A percentile compares a stretch with the other conserved stretches of the same genome.
phyloP scores from a whole-genome alignment of 306 rosid species.

The Cucumis melo region DNA sequence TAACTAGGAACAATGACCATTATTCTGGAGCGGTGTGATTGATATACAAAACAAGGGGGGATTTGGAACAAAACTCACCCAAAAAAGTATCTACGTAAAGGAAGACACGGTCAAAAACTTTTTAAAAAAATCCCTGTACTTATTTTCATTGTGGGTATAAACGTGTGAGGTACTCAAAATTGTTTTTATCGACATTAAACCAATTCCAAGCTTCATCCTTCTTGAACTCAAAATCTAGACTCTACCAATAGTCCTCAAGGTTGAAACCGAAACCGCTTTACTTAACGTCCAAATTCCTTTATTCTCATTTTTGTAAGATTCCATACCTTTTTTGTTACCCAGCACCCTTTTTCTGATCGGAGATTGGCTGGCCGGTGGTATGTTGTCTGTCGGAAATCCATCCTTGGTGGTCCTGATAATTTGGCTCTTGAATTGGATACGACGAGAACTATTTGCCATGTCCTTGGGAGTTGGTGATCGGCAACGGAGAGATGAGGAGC shows the following conservation, averaged over 20 bases:
- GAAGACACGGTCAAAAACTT: background rate
- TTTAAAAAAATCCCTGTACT: background rate
- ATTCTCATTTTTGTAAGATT: constrained; percentile 23
- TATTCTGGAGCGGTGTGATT: background rate
- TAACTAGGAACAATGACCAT: background rate
- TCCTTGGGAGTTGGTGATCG: constrained; percentile 53
- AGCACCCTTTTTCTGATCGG: constrained; percentile 9
- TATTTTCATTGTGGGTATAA: background rate
- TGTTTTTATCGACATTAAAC: background rate
- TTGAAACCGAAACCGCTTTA: constrained; percentile 22
- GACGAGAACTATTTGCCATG: background rate
- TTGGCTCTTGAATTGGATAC: constrained; percentile 16
- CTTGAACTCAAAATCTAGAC: background rate
- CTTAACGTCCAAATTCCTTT: constrained; percentile 18
- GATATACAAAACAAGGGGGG: background rate
- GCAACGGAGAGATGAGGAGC: constrained; percentile 26
- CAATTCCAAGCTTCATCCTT: background rate
- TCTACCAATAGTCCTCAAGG: constrained; percentile 41
- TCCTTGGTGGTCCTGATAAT: constrained; percentile 14
- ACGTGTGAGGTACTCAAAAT: background rate
- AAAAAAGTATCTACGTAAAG: background rate
- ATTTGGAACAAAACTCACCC: background rate
- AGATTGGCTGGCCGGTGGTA: background rate
- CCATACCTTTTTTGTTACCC: constrained; percentile 59
- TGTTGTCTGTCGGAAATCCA: constrained; percentile 32